Conservation (phyloP, 768 basidiomycete species). For the Amanita polypyramis region DNA sequence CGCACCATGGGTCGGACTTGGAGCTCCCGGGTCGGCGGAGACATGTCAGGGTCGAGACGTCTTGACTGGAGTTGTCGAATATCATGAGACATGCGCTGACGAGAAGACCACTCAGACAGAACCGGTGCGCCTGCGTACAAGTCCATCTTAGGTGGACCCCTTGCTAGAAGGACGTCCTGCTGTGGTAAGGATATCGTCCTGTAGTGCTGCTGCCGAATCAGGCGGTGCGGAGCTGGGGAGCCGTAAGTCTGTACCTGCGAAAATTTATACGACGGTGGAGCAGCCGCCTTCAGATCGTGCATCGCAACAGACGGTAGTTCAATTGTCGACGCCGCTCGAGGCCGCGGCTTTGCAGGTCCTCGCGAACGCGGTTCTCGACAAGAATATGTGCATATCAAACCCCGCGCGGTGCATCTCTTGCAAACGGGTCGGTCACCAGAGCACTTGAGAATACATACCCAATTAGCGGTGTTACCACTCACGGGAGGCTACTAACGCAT, state of each 20-base stretch:
- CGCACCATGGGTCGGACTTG: not conserved
- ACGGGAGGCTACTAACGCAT: constrained; percentile 5
- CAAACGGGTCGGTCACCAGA: constrained; percentile 48
- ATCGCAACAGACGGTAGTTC: not conserved
- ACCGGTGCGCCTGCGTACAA: not conserved
- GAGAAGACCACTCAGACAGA: not conserved
- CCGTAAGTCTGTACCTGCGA: not conserved
- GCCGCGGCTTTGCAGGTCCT: constrained; percentile 20
- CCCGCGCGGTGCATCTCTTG: constrained; percentile 36
- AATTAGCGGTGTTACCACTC: not conserved
- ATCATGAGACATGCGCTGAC: constrained; percentile 1
- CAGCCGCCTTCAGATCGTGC: not conserved
- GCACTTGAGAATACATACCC: constrained; percentile 25
- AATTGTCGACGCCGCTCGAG: constrained; percentile 9
- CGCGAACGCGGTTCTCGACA: constrained; percentile 26
- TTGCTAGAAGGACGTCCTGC: not conserved
- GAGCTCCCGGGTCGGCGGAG: not conserved
- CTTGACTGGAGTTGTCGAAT: not conserved
- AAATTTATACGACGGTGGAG: not conserved
- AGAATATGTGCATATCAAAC: constrained; percentile 41
- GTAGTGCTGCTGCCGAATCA: not conserved
- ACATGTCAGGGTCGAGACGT: constrained; percentile 1
- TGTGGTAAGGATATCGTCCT: not conserved
- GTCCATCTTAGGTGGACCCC: not conserved
- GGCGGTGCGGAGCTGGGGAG: not conserved